A percentile compares a stretch with the other conserved stretches of the same genome.
phyloP scores from a whole-genome alignment of 208 protist species.

The Trypanosoma mega region DNA sequence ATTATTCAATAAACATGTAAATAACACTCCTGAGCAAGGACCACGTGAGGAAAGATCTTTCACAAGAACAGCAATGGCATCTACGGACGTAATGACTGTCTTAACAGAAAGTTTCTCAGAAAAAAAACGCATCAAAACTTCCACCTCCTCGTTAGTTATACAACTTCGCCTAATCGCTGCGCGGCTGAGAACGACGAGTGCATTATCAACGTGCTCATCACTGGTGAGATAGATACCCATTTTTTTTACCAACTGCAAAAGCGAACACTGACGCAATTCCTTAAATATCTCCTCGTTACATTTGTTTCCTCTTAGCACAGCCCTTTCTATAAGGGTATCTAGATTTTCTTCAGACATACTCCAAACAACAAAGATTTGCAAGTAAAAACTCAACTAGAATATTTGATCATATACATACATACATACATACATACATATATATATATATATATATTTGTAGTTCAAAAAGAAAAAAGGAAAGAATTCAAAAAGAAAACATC shows the following conservation, averaged over 20 bases:
- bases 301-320: constrained; percentile 28
- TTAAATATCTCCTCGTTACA: constrained; percentile 29
- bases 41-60: constrained; percentile 22
- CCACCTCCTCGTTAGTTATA: constrained; percentile 35
- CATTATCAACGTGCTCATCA: constrained; percentile 36
- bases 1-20: constrained; percentile 18
- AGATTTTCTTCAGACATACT: constrained; percentile 8
- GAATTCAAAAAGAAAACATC: constrained; percentile 1
- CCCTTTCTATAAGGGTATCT: constrained; percentile 25
- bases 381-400: no score
- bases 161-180: constrained; percentile 29
- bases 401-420: no score
- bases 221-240: constrained; percentile 42
- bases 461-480: constrained; percentile 11
- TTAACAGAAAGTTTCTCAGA: constrained; percentile 39
- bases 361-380: not conserved
- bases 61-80: constrained; percentile 36
- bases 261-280: constrained; percentile 36
- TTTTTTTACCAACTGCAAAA: constrained; percentile 43
- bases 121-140: constrained; percentile 55
- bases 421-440: no score
- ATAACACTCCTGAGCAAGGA: constrained; percentile 14
- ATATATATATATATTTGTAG: no score
- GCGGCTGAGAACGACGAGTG: constrained; percentile 43
- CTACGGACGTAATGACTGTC: constrained; percentile 34